A percentile compares a stretch with the other conserved stretches of the same genome.
Conservation (phyloP, 805 yeast genomes). For the Blastobotrys peoriensis region DNA sequence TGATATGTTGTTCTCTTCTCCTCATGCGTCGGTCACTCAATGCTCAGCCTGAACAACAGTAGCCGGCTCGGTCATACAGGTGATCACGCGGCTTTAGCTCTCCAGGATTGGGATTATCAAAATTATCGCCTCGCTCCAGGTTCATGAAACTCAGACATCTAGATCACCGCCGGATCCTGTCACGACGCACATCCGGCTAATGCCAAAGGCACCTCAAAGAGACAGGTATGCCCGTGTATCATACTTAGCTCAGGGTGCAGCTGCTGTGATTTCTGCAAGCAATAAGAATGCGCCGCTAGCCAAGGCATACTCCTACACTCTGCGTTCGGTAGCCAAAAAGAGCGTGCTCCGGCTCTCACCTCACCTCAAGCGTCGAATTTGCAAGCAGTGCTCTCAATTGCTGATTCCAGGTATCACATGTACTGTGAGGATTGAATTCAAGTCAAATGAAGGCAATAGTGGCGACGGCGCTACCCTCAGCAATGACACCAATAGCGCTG, state of each 20-base stretch:
- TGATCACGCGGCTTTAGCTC: too few relatives aligned
- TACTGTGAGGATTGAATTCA: slow-evolving; percentile 30
- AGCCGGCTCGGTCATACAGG: too few relatives aligned
- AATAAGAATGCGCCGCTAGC: slow-evolving; percentile 37
- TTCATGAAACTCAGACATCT: neutral
- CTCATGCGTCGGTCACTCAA: too few relatives aligned
- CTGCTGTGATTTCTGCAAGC: slow-evolving; percentile 21
- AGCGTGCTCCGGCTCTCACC: slow-evolving; percentile 54
- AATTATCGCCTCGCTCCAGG: neutral
- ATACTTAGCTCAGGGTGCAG: slow-evolving; percentile 32
- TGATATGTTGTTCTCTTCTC: too few relatives aligned
- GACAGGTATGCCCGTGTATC: slow-evolving; percentile 24
- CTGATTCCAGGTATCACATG: slow-evolving; percentile 45
- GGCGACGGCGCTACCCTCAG: too few relatives aligned
- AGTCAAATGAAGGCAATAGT: too few relatives aligned
- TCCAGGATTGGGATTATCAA: too few relatives aligned
- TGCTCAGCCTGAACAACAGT: too few relatives aligned
- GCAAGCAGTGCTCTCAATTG: slow-evolving; percentile 58
- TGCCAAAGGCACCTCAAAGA: slow-evolving; percentile 36
- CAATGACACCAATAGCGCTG: too few relatives aligned
- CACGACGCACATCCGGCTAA: too few relatives aligned
- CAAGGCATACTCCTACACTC: slow-evolving; percentile 46
- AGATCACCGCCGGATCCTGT: too few relatives aligned
- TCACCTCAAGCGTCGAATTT: slow-evolving; percentile 54
- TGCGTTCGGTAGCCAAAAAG: slow-evolving; percentile 60